Evolutionary conservation across 768 basidiomycete species (phyloP).

Genomic region (Russula foetens): DNA sequence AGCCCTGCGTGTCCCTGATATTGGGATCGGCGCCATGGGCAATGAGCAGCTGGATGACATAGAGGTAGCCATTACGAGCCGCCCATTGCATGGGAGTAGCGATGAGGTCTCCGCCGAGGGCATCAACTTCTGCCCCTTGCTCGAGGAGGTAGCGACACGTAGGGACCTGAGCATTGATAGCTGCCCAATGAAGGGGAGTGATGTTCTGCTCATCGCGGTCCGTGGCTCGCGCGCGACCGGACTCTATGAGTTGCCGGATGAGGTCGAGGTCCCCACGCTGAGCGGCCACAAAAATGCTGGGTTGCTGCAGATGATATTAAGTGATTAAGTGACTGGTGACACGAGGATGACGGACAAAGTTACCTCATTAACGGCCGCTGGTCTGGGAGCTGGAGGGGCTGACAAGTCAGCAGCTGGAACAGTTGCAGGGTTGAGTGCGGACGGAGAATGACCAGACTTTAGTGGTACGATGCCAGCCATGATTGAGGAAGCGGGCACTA

Average conservation of each 20-base stretch:
- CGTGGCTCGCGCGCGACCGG: slow-evolving; percentile 59
- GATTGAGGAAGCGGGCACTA: neutral
- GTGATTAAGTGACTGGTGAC: neutral
- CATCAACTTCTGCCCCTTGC: slow-evolving; percentile 92
- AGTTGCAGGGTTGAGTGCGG: slow-evolving; percentile 31
- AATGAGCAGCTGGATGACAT: slow-evolving; percentile 88
- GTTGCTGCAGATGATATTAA: slow-evolving; percentile 27
- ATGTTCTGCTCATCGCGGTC: slow-evolving; percentile 88
- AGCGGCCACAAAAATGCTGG: slow-evolving; percentile 73
- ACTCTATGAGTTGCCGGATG: slow-evolving; percentile 60
- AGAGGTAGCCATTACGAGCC: slow-evolving; percentile 92
- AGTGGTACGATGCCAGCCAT: slow-evolving; percentile 31
- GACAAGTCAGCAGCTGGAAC: slow-evolving; percentile 41
- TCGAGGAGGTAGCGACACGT: slow-evolving; percentile 84
- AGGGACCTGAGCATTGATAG: slow-evolving; percentile 91
- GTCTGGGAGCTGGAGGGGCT: neutral
- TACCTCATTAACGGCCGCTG: slow-evolving; percentile 4
- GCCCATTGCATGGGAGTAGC: slow-evolving; percentile 99
- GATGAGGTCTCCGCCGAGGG: slow-evolving; percentile 85
- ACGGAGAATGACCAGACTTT: slow-evolving; percentile 44
- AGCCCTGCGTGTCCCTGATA: slow-evolving; percentile 87
- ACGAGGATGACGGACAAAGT: neutral
- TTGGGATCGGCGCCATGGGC: slow-evolving; percentile 88
- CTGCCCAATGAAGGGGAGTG: slow-evolving; percentile 96
- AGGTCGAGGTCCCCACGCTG: slow-evolving; percentile 75